Base-by-base conservation (phyloP, 805 yeast genomes). In the Ascoidea asiatica region DNA sequence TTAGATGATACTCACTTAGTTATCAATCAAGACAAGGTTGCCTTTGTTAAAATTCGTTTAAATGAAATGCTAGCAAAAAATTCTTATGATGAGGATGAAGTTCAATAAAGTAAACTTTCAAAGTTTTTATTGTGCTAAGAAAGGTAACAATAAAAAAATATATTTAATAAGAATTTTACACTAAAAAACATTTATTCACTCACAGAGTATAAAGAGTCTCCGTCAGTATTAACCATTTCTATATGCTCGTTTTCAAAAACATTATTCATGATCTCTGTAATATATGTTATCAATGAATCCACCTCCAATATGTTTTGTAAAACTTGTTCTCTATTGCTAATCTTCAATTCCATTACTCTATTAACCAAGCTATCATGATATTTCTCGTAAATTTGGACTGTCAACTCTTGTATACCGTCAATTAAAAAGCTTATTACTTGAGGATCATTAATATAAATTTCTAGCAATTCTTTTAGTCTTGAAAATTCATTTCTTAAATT, bases 1-100 rank as follows among this genome's bases (percentile, higher is more conserved):
- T 69, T 90, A 38, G 97, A 90, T 56, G 96, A 89, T 41, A 84
- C 92, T 1, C 97, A 90, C 60, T 61, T 90, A 18, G 66, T 90
- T 48, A 80, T 90, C 33, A 90, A 85, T 52, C 82, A 80, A 33
- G 72, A 75, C 36, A 81, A 79, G 62, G 84, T 89, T 2, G 80
- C 77, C 19, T 77, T 67, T 55, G 79, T 90, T 41, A 89, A 87
- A 52, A 67, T 63, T 44, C 95, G 88, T 58, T 70, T 90, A 51
- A 86, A 83, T 57, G 64, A 75, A 48, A 62, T 86, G 50, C 66
- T 90, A 20, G 77, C 94, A 1, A 78, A 83, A 58, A 90, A 89
- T 57, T 79, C 90, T 2, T 89, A 82, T 62, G 90, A 82, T 22
- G 92, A 80, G 13, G 88, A 79, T 45, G 77, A 63, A 51, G 62